A percentile compares a stretch with the other conserved stretches of the same genome.
Conservation (phyloP, 257 asterid species). For the Rubia yunnanensis region DNA sequence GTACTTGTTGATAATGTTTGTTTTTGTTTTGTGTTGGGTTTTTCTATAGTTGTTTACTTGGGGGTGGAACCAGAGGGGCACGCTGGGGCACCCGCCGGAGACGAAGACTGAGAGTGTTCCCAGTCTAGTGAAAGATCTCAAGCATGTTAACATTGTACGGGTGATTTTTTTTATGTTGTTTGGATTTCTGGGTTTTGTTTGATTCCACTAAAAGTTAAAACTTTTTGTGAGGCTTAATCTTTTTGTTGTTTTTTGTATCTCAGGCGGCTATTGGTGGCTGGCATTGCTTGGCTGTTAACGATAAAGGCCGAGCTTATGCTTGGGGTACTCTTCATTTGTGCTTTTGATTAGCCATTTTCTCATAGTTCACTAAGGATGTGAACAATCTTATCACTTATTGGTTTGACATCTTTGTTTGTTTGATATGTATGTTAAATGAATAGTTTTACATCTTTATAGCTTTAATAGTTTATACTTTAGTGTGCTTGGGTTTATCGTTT, state of each 20-base stretch:
- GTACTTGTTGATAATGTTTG: too few relatives aligned
- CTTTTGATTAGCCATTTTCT: neutral
- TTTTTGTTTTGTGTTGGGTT: neutral
- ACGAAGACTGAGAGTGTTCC: slow-evolving; percentile 90
- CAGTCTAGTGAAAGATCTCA: slow-evolving; percentile 78
- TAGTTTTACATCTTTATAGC: neutral
- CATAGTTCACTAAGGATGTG: slow-evolving; percentile 3
- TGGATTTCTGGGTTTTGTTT: neutral
- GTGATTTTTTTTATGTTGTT: slow-evolving; percentile 27
- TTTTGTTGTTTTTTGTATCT: slow-evolving; percentile 13
- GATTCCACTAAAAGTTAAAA: neutral
- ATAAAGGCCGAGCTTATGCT: slow-evolving; percentile 94
- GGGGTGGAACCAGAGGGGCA: slow-evolving; percentile 99
- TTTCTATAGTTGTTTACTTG: slow-evolving; percentile 88
- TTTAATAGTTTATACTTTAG: too few relatives aligned
- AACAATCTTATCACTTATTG: neutral
- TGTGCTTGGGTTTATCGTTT: slow-evolving; percentile 11
- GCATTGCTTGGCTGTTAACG: slow-evolving; percentile 99
- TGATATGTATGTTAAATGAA: neutral
- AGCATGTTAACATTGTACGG: slow-evolving; percentile 80
- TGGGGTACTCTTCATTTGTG: slow-evolving; percentile 57
- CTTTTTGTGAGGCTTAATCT: neutral
- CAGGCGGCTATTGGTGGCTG: slow-evolving; percentile 99
- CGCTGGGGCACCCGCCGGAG: slow-evolving; percentile 88
- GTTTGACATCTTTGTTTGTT: neutral